These are phyloP conservation scores for Kwoniella dejecticola DNA, from an alignment of 768 basidiomycete genomes.

Conservation along the genomic window DNA sequence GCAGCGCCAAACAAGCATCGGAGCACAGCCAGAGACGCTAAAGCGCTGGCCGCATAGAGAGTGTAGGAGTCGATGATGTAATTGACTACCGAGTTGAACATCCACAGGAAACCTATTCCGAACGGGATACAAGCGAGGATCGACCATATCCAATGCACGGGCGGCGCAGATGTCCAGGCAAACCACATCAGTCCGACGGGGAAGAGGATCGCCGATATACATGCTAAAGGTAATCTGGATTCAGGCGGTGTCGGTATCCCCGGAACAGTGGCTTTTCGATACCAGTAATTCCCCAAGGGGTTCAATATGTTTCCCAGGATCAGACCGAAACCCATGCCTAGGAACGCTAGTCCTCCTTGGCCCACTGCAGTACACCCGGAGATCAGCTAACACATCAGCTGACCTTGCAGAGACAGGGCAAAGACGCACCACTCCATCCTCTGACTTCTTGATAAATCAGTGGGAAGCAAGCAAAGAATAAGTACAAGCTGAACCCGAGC, in stretches of 20 bases:
- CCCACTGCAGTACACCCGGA: slow-evolving; percentile 56
- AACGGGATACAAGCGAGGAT: slow-evolving; percentile 68
- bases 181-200: slow-evolving; percentile 63
- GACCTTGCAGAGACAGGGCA: neutral
- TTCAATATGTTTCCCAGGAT: slow-evolving; percentile 61
- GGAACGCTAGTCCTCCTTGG: slow-evolving; percentile 65
- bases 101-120: slow-evolving; percentile 64
- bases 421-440: slow-evolving; percentile 48
- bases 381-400: neutral
- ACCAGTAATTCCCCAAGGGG: slow-evolving; percentile 63
- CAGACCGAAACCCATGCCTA: slow-evolving; percentile 67
- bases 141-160: slow-evolving; percentile 66
- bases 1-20: slow-evolving; percentile 65
- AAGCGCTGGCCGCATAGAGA: slow-evolving; percentile 66
- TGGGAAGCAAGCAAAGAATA: slow-evolving; percentile 64
- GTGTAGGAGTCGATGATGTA: slow-evolving; percentile 72
- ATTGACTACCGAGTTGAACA: slow-evolving; percentile 64
- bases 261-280: slow-evolving; percentile 60
- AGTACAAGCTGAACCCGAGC: slow-evolving; percentile 58
- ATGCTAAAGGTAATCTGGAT: slow-evolving; percentile 67
- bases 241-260: slow-evolving; percentile 60
- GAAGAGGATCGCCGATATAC: slow-evolving; percentile 61
- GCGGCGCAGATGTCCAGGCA: slow-evolving; percentile 60
- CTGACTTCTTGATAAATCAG: slow-evolving; percentile 54
- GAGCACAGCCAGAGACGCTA: slow-evolving; percentile 67